These are phyloP conservation scores for Hydnum rufescens DNA, from an alignment of 768 basidiomycete species.

Conservation along the genomic window DNA sequence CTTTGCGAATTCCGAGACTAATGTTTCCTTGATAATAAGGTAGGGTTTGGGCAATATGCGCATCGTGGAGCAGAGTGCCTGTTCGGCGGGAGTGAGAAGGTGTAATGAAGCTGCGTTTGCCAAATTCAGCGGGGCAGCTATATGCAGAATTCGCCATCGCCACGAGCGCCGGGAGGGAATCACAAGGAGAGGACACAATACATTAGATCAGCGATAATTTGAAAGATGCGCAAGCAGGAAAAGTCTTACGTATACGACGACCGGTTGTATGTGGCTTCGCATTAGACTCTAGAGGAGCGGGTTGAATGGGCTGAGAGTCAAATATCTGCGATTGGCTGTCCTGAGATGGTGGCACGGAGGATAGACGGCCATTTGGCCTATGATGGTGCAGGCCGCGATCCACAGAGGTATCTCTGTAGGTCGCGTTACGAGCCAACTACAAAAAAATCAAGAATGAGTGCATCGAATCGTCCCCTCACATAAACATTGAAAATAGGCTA, in stretches of 20 bases:
- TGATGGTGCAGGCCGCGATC: background rate
- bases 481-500: constrained; percentile 14
- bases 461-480: background rate
- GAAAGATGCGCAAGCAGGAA: no score
- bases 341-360: background rate
- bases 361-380: background rate
- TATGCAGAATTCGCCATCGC: no score
- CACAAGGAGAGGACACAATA: no score
- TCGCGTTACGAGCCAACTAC: background rate
- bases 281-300: no score
- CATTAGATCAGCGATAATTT: no score
- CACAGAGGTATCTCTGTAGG: background rate
- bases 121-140: constrained; percentile 49
- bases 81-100: constrained; percentile 74
- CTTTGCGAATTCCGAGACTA: constrained; percentile 82
- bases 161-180: no score
- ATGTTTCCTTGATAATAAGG: constrained; percentile 84
- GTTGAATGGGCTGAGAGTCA: no score
- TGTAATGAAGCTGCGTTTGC: constrained; percentile 80
- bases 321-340: background rate
- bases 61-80: constrained; percentile 68
- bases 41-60: constrained; percentile 92
- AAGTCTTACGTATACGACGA: no score
- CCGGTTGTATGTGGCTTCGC: no score
- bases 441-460: background rate